These are phyloP conservation scores for Alternaria viburni DNA, from an alignment of 2,329 filamentous ascomycete genomes.

Conservation along the genomic window DNA sequence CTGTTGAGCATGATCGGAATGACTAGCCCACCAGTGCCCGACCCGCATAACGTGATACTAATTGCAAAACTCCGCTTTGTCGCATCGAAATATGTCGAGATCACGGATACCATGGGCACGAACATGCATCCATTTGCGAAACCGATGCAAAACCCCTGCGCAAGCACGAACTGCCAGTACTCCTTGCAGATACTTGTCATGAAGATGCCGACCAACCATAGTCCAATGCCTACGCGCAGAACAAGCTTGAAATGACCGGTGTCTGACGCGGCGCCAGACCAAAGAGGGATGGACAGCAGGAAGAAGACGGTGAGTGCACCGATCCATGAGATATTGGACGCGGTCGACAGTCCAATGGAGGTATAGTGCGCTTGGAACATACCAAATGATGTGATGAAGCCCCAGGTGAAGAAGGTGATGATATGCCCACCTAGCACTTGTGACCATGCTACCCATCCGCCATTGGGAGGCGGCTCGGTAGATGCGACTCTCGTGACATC, in stretches of 20 bases:
- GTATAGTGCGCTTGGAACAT: conserved; percentile 43
- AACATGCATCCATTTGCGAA: conserved; percentile 55
- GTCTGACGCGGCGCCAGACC: conserved; percentile 37
- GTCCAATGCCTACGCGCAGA: conserved; percentile 30
- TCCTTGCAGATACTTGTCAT: conserved; percentile 19
- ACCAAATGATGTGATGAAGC: conserved; percentile 38
- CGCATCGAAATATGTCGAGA: conserved; percentile 47
- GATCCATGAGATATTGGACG: conserved; percentile 43
- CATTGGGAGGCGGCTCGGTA: conserved; percentile 44
- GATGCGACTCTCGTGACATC: conserved; percentile 11
- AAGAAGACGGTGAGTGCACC: conserved; percentile 43
- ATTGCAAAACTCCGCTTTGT: conserved; percentile 51
- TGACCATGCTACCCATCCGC: conserved; percentile 54
- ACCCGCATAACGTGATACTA: conserved; percentile 53
- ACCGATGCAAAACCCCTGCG: conserved; percentile 44
- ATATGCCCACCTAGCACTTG: conserved; percentile 50
- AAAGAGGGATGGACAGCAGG: conserved; percentile 34
- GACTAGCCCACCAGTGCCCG: conserved; percentile 52
- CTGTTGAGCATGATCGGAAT: conserved; percentile 60
- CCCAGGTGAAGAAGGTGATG: conserved; percentile 52
- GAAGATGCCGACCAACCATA: conserved; percentile 35
- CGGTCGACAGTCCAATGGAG: conserved; percentile 8
- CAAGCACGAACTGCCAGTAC: conserved; percentile 35
- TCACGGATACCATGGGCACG: conserved; percentile 62
- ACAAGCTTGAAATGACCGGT: conserved; percentile 35